Conservation (phyloP, 768 basidiomycete species). For the Boletus eberwhitei region DNA sequence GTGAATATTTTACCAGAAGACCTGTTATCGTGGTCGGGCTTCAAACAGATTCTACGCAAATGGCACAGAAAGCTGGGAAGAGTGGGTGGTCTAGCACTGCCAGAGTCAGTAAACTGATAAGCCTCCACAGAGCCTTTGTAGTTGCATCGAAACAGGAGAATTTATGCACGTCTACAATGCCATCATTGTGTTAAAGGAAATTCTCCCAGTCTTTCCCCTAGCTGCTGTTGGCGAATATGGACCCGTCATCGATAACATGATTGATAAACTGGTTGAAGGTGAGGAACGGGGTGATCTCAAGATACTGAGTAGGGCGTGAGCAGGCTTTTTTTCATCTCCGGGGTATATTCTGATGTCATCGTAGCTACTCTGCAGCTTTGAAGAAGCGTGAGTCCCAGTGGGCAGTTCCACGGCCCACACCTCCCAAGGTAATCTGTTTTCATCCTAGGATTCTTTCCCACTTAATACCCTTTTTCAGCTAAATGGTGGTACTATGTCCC, state of each 20-base stretch:
- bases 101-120: not conserved
- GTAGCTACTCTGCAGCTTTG: slow-evolving; percentile 68
- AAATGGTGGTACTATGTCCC: slow-evolving; percentile 28
- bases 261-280: slow-evolving; percentile 64
- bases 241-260: slow-evolving; percentile 50
- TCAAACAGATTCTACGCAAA: slow-evolving; percentile 71
- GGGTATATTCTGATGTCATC: slow-evolving; percentile 5
- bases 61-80: slow-evolving; percentile 77
- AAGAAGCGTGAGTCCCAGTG: slow-evolving; percentile 70
- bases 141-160: slow-evolving; percentile 81
- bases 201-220: slow-evolving; percentile 84
- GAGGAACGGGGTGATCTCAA: slow-evolving; percentile 86
- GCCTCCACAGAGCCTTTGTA: slow-evolving; percentile 60
- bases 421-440: slow-evolving; percentile 32
- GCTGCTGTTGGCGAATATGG: slow-evolving; percentile 57
- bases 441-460: not conserved
- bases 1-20: slow-evolving; percentile 42
- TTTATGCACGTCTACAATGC: slow-evolving; percentile 98
- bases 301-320: slow-evolving; percentile 74
- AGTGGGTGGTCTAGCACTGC: slow-evolving; percentile 42
- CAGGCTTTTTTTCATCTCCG: slow-evolving; percentile 8
- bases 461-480: slow-evolving; percentile 11
- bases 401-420: slow-evolving; percentile 31
- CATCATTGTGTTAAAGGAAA: slow-evolving; percentile 90
- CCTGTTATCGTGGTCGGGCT: slow-evolving; percentile 65